Percentiles rank a stretch among this genome's conserved stretches.
phyloP scores from a whole-genome alignment of 2,329 filamentous ascomycete genomes.

The Penicillium sumatraense region DNA sequence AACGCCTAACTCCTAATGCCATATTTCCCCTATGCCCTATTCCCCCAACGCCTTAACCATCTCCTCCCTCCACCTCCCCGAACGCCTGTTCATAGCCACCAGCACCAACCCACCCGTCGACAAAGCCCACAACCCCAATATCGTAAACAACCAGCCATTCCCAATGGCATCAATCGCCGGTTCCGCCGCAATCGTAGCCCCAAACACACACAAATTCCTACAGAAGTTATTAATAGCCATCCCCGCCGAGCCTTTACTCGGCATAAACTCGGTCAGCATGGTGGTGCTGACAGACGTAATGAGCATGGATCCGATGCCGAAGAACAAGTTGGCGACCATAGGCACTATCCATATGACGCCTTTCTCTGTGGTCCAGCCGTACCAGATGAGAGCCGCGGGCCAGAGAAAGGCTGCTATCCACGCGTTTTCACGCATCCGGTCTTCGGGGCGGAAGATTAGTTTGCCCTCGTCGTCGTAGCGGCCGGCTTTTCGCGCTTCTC shows the following conservation, averaged over 20 bases:
- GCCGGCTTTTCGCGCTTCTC: slow-evolving; percentile 71
- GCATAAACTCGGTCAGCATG: slow-evolving; percentile 85
- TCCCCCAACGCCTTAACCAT: no score
- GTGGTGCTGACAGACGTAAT: slow-evolving; percentile 75
- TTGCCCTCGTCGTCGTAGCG: slow-evolving; percentile 70
- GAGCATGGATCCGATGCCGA: slow-evolving; percentile 78
- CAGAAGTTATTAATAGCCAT: slow-evolving; percentile 83
- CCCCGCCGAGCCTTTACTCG: slow-evolving; percentile 69
- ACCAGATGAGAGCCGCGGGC: slow-evolving; percentile 72
- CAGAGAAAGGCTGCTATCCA: slow-evolving; percentile 75
- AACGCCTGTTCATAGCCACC: no score
- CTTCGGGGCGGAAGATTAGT: slow-evolving; percentile 73
- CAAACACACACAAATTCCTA: slow-evolving; percentile 75
- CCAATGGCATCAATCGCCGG: slow-evolving; percentile 75
- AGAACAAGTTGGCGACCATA: slow-evolving; percentile 71
- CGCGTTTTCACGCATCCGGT: slow-evolving; percentile 81
- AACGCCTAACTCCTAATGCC: no score
- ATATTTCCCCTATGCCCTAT: no score
- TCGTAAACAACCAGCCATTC: slow-evolving; percentile 76
- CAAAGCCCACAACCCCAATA: slow-evolving; percentile 47
- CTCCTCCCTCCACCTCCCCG: no score
- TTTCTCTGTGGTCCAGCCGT: slow-evolving; percentile 73
- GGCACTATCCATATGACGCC: slow-evolving; percentile 66
- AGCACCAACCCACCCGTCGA: no score
- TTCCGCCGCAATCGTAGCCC: slow-evolving; percentile 70